These are phyloP conservation scores for Quercus suber DNA, from an alignment of 306 rosid species.

Conservation along the genomic window DNA sequence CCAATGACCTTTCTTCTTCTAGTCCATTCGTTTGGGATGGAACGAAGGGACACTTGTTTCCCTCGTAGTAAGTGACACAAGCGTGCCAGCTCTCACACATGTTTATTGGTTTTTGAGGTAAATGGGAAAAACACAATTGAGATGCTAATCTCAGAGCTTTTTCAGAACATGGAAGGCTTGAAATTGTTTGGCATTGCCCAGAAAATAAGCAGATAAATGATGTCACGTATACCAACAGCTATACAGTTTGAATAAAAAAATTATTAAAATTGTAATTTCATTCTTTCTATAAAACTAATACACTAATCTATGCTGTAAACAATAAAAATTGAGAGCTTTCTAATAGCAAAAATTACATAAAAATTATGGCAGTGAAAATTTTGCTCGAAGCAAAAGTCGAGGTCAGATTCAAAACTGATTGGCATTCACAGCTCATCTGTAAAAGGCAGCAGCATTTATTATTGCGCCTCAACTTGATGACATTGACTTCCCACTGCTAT, in stretches of 20 bases:
- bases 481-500: constrained; percentile 16
- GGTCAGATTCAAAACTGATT: constrained; percentile 5
- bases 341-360: background rate
- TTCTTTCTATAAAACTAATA: constrained; percentile 16
- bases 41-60: no score
- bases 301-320: constrained; percentile 11
- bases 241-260: background rate
- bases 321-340: constrained; percentile 5
- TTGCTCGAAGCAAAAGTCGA: background rate
- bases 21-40: no score
- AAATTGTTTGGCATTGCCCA: background rate
- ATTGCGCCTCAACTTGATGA: constrained; percentile 14
- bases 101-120: background rate
- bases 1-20: no score
- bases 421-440: constrained; percentile 16
- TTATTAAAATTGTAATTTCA: constrained; percentile 3
- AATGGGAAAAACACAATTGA: background rate
- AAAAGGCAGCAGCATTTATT: constrained; percentile 6
- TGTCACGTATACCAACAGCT: background rate
- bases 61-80: no score
- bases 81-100: no score
- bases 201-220: background rate
- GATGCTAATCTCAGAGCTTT: background rate
- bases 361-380: background rate
- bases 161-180: background rate